A percentile compares a stretch with the other conserved stretches of the same genome.
These are phyloP conservation scores for Hirsutella thompsonii DNA, from an alignment of 2,329 filamentous ascomycete genomes.

Conservation along the genomic window DNA sequence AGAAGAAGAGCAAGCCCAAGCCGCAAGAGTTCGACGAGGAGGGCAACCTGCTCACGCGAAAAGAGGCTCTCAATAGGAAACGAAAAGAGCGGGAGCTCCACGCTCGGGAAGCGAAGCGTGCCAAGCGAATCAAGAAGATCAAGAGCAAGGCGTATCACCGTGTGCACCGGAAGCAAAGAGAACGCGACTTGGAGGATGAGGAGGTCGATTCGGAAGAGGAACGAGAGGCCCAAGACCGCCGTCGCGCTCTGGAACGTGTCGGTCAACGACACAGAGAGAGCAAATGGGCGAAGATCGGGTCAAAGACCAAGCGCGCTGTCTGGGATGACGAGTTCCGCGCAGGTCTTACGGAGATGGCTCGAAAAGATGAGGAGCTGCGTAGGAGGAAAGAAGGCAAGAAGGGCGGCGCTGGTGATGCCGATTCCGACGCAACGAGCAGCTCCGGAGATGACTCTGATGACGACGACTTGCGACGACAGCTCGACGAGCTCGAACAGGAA, in stretches of 20 bases:
- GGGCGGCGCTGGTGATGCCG: constrained; percentile 29
- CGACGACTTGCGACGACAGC: constrained; percentile 33
- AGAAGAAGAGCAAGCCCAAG: constrained; percentile 29
- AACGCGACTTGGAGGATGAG: constrained; percentile 41
- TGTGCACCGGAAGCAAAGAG: constrained; percentile 67
- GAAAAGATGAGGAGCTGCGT: constrained; percentile 69
- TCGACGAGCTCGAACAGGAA: constrained; percentile 29
- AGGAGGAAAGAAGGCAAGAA: constrained; percentile 63
- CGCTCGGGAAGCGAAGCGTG: constrained; percentile 76
- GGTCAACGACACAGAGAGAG: constrained; percentile 75
- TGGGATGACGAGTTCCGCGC: constrained; percentile 83
- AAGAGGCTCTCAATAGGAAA: constrained; percentile 59
- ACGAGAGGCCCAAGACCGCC: constrained; percentile 53
- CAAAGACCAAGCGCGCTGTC: constrained; percentile 62
- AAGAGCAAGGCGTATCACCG: constrained; percentile 94
- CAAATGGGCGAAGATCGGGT: constrained; percentile 82
- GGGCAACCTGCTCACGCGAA: constrained; percentile 58
- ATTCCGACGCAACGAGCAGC: constrained; percentile 41
- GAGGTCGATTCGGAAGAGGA: constrained; percentile 53
- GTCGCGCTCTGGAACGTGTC: constrained; percentile 73
- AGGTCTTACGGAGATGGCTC: constrained; percentile 68
- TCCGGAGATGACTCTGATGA: constrained; percentile 47
- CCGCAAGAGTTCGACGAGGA: constrained; percentile 56
- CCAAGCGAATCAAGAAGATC: constrained; percentile 95
- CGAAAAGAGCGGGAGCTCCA: constrained; percentile 72